Base-by-base conservation (phyloP, 495 filamentous ascomycete species). In the Penicillium antarcticum region DNA sequence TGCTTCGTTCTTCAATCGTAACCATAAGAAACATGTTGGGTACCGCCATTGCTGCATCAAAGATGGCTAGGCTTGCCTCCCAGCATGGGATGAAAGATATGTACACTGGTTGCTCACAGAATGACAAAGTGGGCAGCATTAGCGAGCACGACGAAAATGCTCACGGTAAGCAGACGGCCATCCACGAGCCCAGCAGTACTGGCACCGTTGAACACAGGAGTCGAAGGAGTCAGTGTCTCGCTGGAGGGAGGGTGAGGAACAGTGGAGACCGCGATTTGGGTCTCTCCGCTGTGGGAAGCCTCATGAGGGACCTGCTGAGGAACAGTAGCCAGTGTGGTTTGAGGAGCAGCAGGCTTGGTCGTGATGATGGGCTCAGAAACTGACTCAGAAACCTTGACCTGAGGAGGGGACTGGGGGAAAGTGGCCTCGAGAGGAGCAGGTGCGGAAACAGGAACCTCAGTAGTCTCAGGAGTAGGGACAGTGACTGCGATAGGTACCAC, bases 181-280 rank as follows among this genome's bases (percentile, higher is more conserved):
- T 49, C 19, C 29, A 42, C 18, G 8, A 42, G 19, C 18, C 29
- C 47, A 49, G 17, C 37, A 39, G 18, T 4, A 14, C 16, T 41
- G n/a, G 47, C 47, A 17, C 37, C 37, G n/a, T 49, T 49, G 47
- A 49, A 49, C 19, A 42, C 18, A 34, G 47, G 47, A 6, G 26
- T 7, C 26, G 32, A 24, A 26, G 44, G 18, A 4, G 44, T 7
- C n/a, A 14, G 32, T 24, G 32, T 36, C 4, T 33, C 11, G 11
- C 29, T 34, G 11, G 46, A 16, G 33, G 36, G 16, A 9, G 11
- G 37, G 8, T 41, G 24, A 14, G 36, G 34, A 10, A 17, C n/a
- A 32, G 37, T 17, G 3, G 31, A 13, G 26, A 8, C 18, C 17
- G n/a, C 13, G 26, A 29, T 29, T 7, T 29, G 26, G 6, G 8